Conservation (phyloP, 1,284 basidiomycete species). For the Boletus semigastroideus region DNA sequence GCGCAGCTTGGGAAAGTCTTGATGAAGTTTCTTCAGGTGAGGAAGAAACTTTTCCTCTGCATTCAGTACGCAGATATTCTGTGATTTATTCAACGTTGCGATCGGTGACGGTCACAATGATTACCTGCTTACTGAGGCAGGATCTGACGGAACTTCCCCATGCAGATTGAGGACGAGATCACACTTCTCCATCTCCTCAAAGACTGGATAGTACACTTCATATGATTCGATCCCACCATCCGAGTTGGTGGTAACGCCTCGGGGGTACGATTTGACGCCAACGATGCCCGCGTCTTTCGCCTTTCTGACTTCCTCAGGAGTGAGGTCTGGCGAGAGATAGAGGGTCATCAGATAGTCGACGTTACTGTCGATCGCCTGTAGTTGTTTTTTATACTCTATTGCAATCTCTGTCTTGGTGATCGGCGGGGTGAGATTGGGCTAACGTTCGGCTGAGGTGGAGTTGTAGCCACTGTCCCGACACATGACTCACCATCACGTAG, state of each 20-base stretch:
- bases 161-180: constrained; percentile 97
- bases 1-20: constrained; percentile 85
- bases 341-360: constrained; percentile 95
- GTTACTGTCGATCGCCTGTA: constrained; percentile 75
- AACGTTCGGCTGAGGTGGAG: constrained; percentile 15
- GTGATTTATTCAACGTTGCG: constrained; percentile 9
- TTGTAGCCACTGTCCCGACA: not conserved
- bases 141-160: constrained; percentile 94
- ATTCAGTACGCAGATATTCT: constrained; percentile 94
- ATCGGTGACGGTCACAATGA: constrained; percentile 1
- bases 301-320: constrained; percentile 88
- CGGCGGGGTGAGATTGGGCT: constrained; percentile 96
- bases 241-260: constrained; percentile 98
- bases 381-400: constrained; percentile 73
- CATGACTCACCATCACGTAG: constrained; percentile 87
- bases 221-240: constrained; percentile 97
- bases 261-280: constrained; percentile 97
- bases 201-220: constrained; percentile 91
- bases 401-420: constrained; percentile 86
- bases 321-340: constrained; percentile 90
- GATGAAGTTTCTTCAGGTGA: constrained; percentile 84
- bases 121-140: constrained; percentile 57
- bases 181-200: constrained; percentile 92
- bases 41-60: constrained; percentile 91
- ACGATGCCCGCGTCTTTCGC: constrained; percentile 84